Percentiles rank a stretch among this genome's conserved stretches.
Conservation (phyloP, 1,284 basidiomycete genomes). For the Trichosporon sp. region DNA sequence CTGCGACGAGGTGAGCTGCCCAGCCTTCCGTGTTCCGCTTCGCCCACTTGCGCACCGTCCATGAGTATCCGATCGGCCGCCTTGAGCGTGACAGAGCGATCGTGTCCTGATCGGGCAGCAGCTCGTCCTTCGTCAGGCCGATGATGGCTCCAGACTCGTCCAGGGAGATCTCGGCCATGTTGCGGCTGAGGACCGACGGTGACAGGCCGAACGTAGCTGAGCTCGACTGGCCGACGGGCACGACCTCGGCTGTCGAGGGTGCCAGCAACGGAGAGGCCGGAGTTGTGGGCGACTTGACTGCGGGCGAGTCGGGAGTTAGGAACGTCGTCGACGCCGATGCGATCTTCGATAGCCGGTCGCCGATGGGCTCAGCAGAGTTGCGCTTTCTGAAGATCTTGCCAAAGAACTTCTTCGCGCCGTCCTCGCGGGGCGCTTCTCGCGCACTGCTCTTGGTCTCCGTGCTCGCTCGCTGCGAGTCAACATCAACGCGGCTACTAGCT, state of each 20-base stretch:
- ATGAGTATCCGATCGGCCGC: conserved; percentile 59
- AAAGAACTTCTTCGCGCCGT: conserved; percentile 59
- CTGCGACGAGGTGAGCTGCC: conserved; percentile 39
- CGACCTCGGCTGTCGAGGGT: background rate
- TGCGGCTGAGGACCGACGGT: conserved; percentile 28
- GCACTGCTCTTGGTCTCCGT: conserved; percentile 27
- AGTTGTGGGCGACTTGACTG: background rate
- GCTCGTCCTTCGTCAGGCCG: conserved; percentile 20
- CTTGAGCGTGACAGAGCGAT: conserved; percentile 18
- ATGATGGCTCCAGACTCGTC: conserved; percentile 32
- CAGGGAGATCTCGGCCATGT: conserved; percentile 22
- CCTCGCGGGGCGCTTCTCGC: conserved; percentile 15
- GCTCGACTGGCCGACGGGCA: conserved; percentile 16
- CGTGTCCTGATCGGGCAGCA: background rate
- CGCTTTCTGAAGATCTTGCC: conserved; percentile 64
- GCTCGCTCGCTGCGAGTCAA: conserved; percentile 15
- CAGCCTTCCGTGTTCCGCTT: conserved; percentile 52
- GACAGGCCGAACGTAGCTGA: conserved; percentile 43
- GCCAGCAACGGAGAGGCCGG: conserved; percentile 5
- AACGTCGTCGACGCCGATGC: conserved; percentile 1
- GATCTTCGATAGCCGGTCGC: background rate
- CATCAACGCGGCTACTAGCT: conserved; percentile 23
- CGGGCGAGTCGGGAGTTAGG: background rate
- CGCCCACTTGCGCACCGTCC: conserved; percentile 73
- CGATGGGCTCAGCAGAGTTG: conserved; percentile 1